Evolutionary conservation across 805 yeast species (phyloP).

Genomic region (Myxozyma neglecta): DNA sequence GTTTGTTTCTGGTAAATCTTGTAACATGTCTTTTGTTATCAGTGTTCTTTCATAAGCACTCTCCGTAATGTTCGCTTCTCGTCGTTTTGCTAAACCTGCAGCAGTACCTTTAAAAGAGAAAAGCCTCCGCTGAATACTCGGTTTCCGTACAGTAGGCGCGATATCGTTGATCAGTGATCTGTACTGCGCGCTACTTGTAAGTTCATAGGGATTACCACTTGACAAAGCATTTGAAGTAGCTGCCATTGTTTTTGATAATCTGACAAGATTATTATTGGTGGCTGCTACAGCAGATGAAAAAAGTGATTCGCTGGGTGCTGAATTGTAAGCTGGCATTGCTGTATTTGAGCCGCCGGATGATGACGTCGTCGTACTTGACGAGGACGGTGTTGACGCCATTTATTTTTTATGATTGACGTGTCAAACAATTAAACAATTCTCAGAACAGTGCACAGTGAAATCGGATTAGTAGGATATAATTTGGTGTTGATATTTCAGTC

Average conservation of each 20-base stretch:
- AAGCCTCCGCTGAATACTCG: constrained; percentile 45
- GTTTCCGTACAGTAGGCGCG: constrained; percentile 40
- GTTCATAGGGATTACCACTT: constrained; percentile 32
- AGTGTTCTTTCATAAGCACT: constrained; percentile 1
- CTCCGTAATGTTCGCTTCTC: not conserved
- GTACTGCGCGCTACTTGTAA: constrained; percentile 44
- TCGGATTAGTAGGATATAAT: no score
- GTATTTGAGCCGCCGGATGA: not conserved
- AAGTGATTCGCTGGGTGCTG: constrained; percentile 19
- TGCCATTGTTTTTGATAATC: constrained; percentile 43
- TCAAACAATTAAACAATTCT: not conserved
- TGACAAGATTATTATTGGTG: constrained; percentile 43
- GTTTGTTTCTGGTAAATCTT: constrained; percentile 49
- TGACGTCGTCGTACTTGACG: not conserved
- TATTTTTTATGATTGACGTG: not conserved
- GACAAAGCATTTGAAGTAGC: constrained; percentile 43
- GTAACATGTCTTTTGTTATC: constrained; percentile 61
- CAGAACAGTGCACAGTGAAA: no score
- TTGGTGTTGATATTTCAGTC: no score
- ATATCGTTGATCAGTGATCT: constrained; percentile 50
- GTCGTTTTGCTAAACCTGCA: not conserved
- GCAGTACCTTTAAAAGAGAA: constrained; percentile 35
- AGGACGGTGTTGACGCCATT: constrained; percentile 6
- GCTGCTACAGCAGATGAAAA: constrained; percentile 43
- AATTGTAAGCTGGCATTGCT: not conserved